Base-by-base conservation (phyloP, 2,329 filamentous ascomycete species). In the Apiospora arundinis region DNA sequence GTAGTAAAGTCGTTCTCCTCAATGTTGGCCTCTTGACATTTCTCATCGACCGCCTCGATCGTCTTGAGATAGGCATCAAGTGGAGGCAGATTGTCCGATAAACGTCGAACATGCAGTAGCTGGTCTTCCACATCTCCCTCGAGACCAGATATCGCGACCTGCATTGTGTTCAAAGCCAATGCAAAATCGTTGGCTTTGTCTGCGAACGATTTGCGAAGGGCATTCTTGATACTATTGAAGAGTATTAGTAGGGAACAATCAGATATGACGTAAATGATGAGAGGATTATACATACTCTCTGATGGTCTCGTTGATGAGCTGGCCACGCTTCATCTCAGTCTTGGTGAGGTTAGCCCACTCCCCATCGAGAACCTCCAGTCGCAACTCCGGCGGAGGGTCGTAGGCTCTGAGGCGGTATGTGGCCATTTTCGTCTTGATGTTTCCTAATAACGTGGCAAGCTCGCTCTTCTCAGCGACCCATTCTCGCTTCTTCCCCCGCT, bases 1-100 rank as follows among this genome's bases (percentile, higher is more conserved):
- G 95, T 98, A n/a, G 96, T 99, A 82, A 96, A 98, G 84, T 99
- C 96, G 82, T 99, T 99, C 79, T 99, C 96, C 82, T 99, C 96
- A 74, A 99, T 98, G 81, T 99, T 98, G 73, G 96, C 96, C 84
- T 98, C 95, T 72, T 92, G 89, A 80, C 96, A 99, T 83, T 97
- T 94, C 74, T 91, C 90, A 78, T 98, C 95, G 67, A 98, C 89
- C 14, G 90, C 90, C 18, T 91, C 93, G 79, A 99, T 98, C 74
- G 94, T 93, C 74, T 94, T 91, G 52, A 99, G 88, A 80, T 97
- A 99, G 72, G 93, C 90, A 77, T 98, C 95, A n/a, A 99, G 87
- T 3, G 95, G 95, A 11, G 93, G 89, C 16, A 99, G 86, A 78
- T 93, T 98, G 74, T 93, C 91, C 76, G 94, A 94, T 49, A 99